Conservation (phyloP, 495 filamentous ascomycete genomes). For the Penicillium parvum region DNA sequence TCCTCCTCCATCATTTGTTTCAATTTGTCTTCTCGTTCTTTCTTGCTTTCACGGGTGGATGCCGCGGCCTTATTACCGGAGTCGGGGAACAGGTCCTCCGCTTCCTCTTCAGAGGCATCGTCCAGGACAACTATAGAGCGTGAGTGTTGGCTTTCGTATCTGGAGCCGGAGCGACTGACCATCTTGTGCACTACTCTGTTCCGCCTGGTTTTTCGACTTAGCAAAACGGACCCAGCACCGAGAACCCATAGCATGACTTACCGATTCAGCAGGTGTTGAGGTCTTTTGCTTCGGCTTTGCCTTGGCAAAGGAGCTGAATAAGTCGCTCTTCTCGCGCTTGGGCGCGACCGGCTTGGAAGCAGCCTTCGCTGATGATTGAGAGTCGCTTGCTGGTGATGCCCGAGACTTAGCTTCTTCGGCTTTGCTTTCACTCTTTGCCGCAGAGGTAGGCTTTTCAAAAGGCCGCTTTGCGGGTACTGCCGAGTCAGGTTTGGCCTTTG, state of each 20-base stretch:
- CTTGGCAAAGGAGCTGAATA: conserved; percentile 85
- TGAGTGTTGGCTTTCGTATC: conserved; percentile 10
- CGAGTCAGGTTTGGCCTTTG: conserved; percentile 22
- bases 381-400: conserved; percentile 17
- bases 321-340: conserved; percentile 60
- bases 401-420: conserved; percentile 28
- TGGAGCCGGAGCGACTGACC: conserved; percentile 38
- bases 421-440: conserved; percentile 26
- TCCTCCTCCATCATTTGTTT: conserved; percentile 86
- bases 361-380: conserved; percentile 32
- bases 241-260: conserved; percentile 21
- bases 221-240: too few species aligned
- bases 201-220: conserved; percentile 12
- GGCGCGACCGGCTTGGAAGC: conserved; percentile 36
- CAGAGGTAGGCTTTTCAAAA: conserved; percentile 20
- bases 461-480: conserved; percentile 35
- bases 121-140: conserved; percentile 29
- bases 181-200: conserved; percentile 46
- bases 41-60: conserved; percentile 52
- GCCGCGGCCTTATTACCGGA: conserved; percentile 31
- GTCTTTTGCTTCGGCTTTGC: conserved; percentile 62
- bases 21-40: conserved; percentile 68
- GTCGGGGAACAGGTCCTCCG: conserved; percentile 55
- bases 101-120: conserved; percentile 71
- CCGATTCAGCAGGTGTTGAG: conserved; percentile 38